Conservation (phyloP, 1,284 basidiomycete genomes). For the Ceratorhiza oryzae-sativae region DNA sequence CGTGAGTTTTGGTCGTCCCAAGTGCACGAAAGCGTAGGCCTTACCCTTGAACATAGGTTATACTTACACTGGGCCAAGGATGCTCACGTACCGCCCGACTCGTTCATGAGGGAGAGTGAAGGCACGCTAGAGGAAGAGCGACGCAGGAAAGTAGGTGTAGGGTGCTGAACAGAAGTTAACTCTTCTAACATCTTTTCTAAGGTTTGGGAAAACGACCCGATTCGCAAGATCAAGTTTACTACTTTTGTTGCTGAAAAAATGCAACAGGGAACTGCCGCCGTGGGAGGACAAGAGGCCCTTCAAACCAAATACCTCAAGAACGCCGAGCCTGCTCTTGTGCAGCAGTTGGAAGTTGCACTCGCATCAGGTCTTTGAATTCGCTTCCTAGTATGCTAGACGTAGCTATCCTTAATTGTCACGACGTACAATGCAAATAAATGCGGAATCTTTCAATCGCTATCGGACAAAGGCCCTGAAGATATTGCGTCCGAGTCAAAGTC, state of each 20-base stretch:
- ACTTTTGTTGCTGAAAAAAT: constrained; percentile 63
- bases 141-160: constrained; percentile 63
- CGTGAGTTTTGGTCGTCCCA: neutral
- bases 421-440: constrained; percentile 25
- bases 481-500: constrained; percentile 37
- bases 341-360: constrained; percentile 67
- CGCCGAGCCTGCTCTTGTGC: constrained; percentile 71
- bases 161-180: constrained; percentile 6
- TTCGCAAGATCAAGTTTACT: constrained; percentile 67
- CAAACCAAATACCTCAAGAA: constrained; percentile 66
- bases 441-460: constrained; percentile 19
- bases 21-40: neutral
- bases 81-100: constrained; percentile 58
- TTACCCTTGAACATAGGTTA: constrained; percentile 2
- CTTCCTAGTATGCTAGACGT: neutral
- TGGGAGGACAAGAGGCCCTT: constrained; percentile 63
- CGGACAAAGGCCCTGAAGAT: constrained; percentile 27
- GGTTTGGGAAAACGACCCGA: constrained; percentile 72
- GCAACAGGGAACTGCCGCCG: constrained; percentile 62
- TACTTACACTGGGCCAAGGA: constrained; percentile 68
- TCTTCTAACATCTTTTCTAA: constrained; percentile 47
- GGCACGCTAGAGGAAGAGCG: constrained; percentile 73
- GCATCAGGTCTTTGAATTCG: constrained; percentile 23
- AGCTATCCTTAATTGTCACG: constrained; percentile 2
- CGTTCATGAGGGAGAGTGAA: constrained; percentile 65